Percentiles rank a stretch among this genome's conserved stretches.
Conservation (phyloP, 2,329 filamentous ascomycete genomes). For the Drechslerella coelobrocha region DNA sequence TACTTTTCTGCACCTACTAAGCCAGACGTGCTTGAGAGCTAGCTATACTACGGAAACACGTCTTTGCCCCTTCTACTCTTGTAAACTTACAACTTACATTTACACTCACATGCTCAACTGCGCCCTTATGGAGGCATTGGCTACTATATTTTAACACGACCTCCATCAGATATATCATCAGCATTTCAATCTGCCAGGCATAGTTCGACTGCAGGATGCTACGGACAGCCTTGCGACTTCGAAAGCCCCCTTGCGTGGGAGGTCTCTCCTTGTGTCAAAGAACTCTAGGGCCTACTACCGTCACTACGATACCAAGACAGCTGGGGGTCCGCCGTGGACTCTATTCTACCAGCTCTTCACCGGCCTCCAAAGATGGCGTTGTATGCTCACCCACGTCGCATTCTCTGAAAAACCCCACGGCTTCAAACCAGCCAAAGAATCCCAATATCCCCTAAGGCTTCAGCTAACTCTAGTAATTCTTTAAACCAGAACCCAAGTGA, state of each 20-base stretch:
- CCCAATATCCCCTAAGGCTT: background rate
- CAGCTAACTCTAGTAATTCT: background rate
- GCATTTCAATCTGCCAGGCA: background rate
- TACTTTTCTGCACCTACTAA: background rate
- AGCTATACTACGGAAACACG: background rate
- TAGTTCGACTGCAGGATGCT: constrained; percentile 22
- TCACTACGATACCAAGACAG: background rate
- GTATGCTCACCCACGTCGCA: constrained; percentile 12
- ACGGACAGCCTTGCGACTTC: constrained; percentile 35
- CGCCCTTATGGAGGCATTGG: background rate
- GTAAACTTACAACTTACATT: too few relatives aligned
- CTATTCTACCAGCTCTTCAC: constrained; percentile 18
- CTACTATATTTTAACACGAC: background rate
- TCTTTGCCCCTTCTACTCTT: background rate
- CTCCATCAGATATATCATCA: background rate
- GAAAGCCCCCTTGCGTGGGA: constrained; percentile 16
- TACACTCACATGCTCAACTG: background rate
- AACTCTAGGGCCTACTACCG: constrained; percentile 8
- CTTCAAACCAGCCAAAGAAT: background rate
- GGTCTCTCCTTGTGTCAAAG: constrained; percentile 2
- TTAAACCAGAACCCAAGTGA: constrained; percentile 76
- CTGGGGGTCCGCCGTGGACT: constrained; percentile 1
- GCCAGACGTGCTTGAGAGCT: background rate
- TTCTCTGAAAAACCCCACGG: background rate
- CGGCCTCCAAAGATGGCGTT: constrained; percentile 27